Base-by-base conservation (phyloP, 345 rosid genomes). In the Rhizophora mangle region DNA sequence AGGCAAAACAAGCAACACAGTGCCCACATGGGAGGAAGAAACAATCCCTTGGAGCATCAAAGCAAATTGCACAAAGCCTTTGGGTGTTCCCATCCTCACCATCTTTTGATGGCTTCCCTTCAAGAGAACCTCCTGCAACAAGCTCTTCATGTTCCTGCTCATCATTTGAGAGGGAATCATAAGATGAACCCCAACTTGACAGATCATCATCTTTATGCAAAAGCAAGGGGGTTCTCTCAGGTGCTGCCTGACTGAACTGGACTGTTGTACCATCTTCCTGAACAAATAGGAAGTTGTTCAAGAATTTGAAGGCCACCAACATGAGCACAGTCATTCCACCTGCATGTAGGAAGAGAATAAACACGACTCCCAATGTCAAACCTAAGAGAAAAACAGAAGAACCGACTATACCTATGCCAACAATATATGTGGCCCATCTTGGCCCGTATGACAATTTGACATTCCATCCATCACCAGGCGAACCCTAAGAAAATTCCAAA, bases 11-110 rank as follows among this genome's bases (percentile, higher is more conserved):
- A 73, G 99, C 85, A 29, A 92, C 86, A 68, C 96, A 96, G 72
- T 92, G 98, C 37, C 99, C 99, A 72, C 99, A 96, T n/a, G 97
- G 97, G 85, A 96, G 98, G 82, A 96, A 96, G 81, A 92, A 96
- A 81, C 99, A 92, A 77, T 89, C 98, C 78, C 99, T 90, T 8
- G 96, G 96, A 64, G 96, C 99, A 78, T 96, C 99, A 73, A 82
- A 96, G 85, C 99, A 96, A 60, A 96, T 92, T 8, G 95, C 97
- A 82, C 99, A 96, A 32, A 92, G 96, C n/a, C 90, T 89, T 54
- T 83, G 82, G 26, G 95, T 96, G 71, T 85, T 90, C 66, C 78
- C 73, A 54, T 82, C 83, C 77, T 90, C 95, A 69, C 85, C 82
- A 51, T 86, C 95, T 62, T 74, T 81, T 68, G 62, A 16, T 37